These are phyloP conservation scores for Coprinopsis cinerea DNA, from an alignment of 768 basidiomycete genomes.

Conservation along the genomic window DNA sequence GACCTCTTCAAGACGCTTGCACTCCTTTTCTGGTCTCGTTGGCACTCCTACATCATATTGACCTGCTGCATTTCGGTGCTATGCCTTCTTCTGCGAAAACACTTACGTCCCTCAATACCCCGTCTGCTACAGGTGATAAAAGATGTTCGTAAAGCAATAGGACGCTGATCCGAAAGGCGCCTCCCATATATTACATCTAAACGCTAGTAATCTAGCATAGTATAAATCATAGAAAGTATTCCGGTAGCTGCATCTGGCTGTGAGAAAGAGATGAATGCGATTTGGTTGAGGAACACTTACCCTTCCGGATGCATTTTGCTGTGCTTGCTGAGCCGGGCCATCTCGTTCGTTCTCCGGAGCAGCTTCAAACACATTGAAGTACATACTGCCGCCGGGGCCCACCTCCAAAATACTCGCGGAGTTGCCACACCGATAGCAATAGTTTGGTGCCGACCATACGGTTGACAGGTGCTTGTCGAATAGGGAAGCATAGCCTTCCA, in stretches of 20 bases:
- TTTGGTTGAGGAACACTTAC: conserved; percentile 30
- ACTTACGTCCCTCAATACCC: neutral
- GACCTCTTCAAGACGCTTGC: conserved; percentile 60
- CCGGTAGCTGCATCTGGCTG: conserved; percentile 53
- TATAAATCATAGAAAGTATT: conserved; percentile 57
- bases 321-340: conserved; percentile 74
- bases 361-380: conserved; percentile 97
- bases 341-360: conserved; percentile 97
- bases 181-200: neutral
- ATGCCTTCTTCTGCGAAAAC: conserved; percentile 7
- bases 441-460: conserved; percentile 98
- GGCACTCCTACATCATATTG: conserved; percentile 41
- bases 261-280: conserved; percentile 8
- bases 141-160: conserved; percentile 1
- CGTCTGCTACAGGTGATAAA: neutral
- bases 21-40: conserved; percentile 61
- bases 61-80: conserved; percentile 27
- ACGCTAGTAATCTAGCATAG: neutral
- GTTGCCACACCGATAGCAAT: conserved; percentile 98
- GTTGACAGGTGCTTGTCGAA: conserved; percentile 95
- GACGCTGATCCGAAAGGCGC: neutral
- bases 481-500: conserved; percentile 98
- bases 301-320: conserved; percentile 68
- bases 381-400: conserved; percentile 79
- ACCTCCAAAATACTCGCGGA: conserved; percentile 95